Percentiles rank a stretch among this genome's conserved stretches.
Evolutionary conservation across 2,329 filamentous ascomycete genomes (phyloP).

Genomic region (Fusarium sp.): DNA sequence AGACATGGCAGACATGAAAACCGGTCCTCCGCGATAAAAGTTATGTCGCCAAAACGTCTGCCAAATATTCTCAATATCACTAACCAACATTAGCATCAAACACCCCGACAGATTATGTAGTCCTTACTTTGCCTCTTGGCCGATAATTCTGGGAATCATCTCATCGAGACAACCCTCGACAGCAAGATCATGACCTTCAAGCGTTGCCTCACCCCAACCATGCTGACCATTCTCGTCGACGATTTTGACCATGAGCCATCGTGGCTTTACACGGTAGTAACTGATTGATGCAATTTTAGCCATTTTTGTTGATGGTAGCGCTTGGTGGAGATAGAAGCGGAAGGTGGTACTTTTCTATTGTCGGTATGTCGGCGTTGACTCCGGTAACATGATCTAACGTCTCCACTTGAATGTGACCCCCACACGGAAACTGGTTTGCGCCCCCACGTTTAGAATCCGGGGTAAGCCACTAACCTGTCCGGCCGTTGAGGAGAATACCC

Average conservation of each 20-base stretch:
- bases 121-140: constrained; percentile 72
- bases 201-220: constrained; percentile 80
- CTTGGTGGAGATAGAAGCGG: fast-evolving
- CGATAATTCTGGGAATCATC: constrained; percentile 70
- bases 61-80: constrained; percentile 85
- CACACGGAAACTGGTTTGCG: not conserved
- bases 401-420: constrained; percentile 7
- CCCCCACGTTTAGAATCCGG: constrained; percentile 15
- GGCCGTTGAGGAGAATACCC: not conserved
- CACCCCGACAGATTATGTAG: no score
- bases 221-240: constrained; percentile 71
- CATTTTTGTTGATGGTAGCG: constrained; percentile 32
- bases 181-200: constrained; percentile 79
- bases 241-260: constrained; percentile 84
- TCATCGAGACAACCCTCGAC: constrained; percentile 80
- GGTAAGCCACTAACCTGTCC: not conserved
- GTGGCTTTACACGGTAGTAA: constrained; percentile 79
- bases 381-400: not conserved
- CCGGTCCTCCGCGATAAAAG: constrained; percentile 82
- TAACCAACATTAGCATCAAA: constrained; percentile 45
- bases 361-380: not conserved
- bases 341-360: constrained; percentile 6
- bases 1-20: constrained; percentile 82
- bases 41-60: constrained; percentile 76
- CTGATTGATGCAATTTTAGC: constrained; percentile 63